A percentile compares a stretch with the other conserved stretches of the same genome.
These are phyloP conservation scores for Capsicum pubescens DNA, from an alignment of 257 asterid genomes.

Conservation along the genomic window DNA sequence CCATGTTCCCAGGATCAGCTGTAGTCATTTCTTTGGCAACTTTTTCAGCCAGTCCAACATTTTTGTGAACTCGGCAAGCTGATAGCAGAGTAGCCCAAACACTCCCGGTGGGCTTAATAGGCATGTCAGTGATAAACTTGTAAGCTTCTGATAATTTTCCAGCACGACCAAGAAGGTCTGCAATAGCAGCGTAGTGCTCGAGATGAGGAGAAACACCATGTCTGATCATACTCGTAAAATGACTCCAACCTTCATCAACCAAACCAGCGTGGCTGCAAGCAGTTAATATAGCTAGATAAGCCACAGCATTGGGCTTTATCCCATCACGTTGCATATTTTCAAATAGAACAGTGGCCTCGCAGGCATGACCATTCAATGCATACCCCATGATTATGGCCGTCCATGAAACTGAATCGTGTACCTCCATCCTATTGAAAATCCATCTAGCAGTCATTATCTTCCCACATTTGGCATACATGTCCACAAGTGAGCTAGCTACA, in stretches of 20 bases:
- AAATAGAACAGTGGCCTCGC: slow-evolving; percentile 66
- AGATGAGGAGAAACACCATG: slow-evolving; percentile 60
- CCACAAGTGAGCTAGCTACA: slow-evolving; percentile 80
- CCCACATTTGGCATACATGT: slow-evolving; percentile 97
- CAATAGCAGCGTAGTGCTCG: slow-evolving; percentile 81
- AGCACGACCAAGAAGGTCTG: slow-evolving; percentile 89
- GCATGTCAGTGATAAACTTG: slow-evolving; percentile 60
- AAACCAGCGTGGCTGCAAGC: slow-evolving; percentile 96
- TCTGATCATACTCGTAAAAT: slow-evolving; percentile 61
- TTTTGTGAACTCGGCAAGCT: slow-evolving; percentile 87
- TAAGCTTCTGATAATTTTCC: slow-evolving; percentile 85
- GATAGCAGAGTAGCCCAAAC: slow-evolving; percentile 83
- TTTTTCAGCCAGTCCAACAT: slow-evolving; percentile 78
- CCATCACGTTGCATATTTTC: slow-evolving; percentile 69
- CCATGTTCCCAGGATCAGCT: slow-evolving; percentile 59
- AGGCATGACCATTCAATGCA: slow-evolving; percentile 76
- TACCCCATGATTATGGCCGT: slow-evolving; percentile 93
- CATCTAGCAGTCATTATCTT: slow-evolving; percentile 56
- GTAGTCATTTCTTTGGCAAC: slow-evolving; percentile 64
- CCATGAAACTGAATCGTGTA: slow-evolving; percentile 74
- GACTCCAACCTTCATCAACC: slow-evolving; percentile 73
- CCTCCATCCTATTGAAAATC: slow-evolving; percentile 72
- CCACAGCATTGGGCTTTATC: slow-evolving; percentile 62
- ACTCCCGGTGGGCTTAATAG: slow-evolving; percentile 61
- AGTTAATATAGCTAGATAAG: slow-evolving; percentile 78